Evolutionary conservation across 2,329 filamentous ascomycete genomes (phyloP).

Genomic region (Clonostachys chloroleuca): DNA sequence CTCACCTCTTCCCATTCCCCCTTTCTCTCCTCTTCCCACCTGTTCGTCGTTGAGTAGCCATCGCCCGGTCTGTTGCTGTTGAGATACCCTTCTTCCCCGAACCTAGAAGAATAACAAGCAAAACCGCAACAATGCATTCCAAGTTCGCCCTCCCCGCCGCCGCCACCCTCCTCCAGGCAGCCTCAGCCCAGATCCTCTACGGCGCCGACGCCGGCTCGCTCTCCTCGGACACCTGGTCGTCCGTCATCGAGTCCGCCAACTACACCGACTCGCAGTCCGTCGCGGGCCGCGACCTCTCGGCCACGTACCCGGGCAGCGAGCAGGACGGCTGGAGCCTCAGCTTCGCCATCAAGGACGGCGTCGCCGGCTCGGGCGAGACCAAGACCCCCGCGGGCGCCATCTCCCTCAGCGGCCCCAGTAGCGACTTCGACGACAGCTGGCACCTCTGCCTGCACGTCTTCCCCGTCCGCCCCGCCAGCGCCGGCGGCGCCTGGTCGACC

Average conservation of each 20-base stretch:
- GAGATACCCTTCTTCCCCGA: background rate
- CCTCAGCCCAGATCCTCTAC: slow-evolving; percentile 1
- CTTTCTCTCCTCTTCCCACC: background rate
- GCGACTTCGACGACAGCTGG: slow-evolving; percentile 5
- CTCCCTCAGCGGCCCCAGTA: slow-evolving; percentile 1
- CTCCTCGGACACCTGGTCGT: slow-evolving; percentile 2
- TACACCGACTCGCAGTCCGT: slow-evolving; percentile 1
- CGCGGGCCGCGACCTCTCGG: slow-evolving; percentile 4
- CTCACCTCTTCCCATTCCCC: background rate
- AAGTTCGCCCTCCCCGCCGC: background rate
- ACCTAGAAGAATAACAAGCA: background rate
- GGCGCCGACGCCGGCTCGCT: slow-evolving; percentile 1
- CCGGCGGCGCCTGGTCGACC: background rate
- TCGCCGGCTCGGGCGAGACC: background rate
- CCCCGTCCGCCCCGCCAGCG: slow-evolving; percentile 1
- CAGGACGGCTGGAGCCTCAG: slow-evolving; percentile 4
- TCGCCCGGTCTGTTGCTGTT: too few relatives aligned
- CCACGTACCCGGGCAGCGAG: slow-evolving; percentile 1
- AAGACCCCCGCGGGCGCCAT: slow-evolving; percentile 2
- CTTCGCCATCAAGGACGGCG: background rate
- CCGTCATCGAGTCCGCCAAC: slow-evolving; percentile 2
- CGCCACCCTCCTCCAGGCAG: slow-evolving; percentile 1
- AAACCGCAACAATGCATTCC: slow-evolving; percentile 1
- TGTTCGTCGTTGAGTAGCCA: background rate
- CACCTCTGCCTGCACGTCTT: slow-evolving; percentile 5